Evolutionary conservation across 495 filamentous ascomycete genomes (phyloP), one percentile per base, ranked within the genome.

Genomic region (Xylaria longipes): DNA sequence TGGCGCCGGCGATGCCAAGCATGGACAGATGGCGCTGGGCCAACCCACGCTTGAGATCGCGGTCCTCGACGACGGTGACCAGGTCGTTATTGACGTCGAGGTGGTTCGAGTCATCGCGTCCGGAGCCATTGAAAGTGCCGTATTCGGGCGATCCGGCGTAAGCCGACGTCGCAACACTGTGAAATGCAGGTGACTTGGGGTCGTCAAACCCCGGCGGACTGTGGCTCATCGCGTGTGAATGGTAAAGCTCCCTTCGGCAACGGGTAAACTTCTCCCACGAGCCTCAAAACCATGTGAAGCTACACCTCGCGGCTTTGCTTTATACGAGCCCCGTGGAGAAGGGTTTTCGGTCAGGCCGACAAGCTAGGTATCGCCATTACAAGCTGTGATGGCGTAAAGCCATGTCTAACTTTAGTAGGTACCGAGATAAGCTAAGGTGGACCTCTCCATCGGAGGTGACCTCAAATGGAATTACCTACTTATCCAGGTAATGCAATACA

Each of bases 11-110:
- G 54, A 83, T 80, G 70, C 80, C 83, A 50, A 84, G 80, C 83
- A 85, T 85, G 65, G 83, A 84, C 64, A 87, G 77, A 66, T 87
- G 84, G 35, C 84, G 80, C 72, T 85, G 82, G 50, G 76, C 78
- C 6, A 85, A 77, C 11, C 80, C 80, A 54, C 84, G 82, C 71
- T 77, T 75, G 39, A 86, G 80, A 31, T 80, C 73, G 63, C 79
- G 77, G 56, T 75, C 70, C 72, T 85, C 79, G 70, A 75, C 71
- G 29, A 73, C 71, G 9, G 82, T 83, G 48, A 79, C 77, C 25
- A 79, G 65, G 41, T 79, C 77, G 20, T 50, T 68, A 5, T 68
- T 46, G 5, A 25, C 29, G 31, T 54, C 54, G 12, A 20, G 20
- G 33, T 25, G 12, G 45, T 56, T 52, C 12, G 2, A 6, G 39